Percentiles rank a stretch among this genome's conserved stretches.
phyloP scores from a whole-genome alignment of 148 eudicot species.

The Polygonum aviculare region DNA sequence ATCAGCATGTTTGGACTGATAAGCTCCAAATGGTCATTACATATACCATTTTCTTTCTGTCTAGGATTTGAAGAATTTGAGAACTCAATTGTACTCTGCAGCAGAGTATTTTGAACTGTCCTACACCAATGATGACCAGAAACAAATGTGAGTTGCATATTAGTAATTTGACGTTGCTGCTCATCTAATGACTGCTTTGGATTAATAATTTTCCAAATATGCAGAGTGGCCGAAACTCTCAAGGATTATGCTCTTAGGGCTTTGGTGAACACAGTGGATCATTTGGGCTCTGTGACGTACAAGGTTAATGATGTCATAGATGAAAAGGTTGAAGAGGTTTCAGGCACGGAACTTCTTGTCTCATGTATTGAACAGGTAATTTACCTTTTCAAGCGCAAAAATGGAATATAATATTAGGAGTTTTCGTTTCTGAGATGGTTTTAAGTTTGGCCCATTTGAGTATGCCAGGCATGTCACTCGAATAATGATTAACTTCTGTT shows the following conservation, averaged over 20 bases:
- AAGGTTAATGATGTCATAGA: conserved; percentile 76
- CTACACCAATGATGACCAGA: conserved; percentile 68
- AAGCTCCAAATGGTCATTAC: background rate
- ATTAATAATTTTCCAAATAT: conserved; percentile 13
- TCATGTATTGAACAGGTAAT: conserved; percentile 86
- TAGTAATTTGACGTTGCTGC: background rate
- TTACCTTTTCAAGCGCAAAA: background rate
- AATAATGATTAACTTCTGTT: too few species aligned
- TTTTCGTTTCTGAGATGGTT: conserved; percentile 1
- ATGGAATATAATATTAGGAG: background rate
- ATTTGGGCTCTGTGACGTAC: conserved; percentile 81
- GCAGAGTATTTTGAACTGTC: conserved; percentile 91
- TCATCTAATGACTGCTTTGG: conserved; percentile 8
- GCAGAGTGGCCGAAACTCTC: conserved; percentile 77
- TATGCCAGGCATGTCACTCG: background rate
- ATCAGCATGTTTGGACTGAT: background rate
- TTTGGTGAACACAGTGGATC: conserved; percentile 86
- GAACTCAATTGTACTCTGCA: conserved; percentile 80
- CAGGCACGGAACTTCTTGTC: conserved; percentile 59
- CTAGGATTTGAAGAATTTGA: conserved; percentile 86
- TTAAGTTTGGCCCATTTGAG: background rate
- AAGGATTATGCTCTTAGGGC: conserved; percentile 88
- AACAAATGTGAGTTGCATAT: conserved; percentile 55
- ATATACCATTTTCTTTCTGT: conserved; percentile 15
- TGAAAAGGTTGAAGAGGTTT: conserved; percentile 77